Evolutionary conservation across 1,284 basidiomycete genomes (phyloP).

Genomic region (Puccinia hordei): DNA sequence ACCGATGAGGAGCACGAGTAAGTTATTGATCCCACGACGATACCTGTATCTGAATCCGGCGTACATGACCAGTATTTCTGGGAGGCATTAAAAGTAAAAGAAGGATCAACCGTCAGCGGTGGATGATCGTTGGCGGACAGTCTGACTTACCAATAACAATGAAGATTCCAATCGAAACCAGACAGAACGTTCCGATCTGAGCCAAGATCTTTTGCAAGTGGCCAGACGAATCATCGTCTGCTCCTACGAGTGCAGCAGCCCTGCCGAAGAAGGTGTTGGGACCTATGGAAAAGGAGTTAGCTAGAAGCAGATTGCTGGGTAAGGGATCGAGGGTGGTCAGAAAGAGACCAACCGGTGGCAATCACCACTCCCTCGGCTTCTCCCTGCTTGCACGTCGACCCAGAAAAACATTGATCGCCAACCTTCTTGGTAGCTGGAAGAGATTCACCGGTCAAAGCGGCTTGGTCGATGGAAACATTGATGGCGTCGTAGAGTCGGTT

Average conservation of each 20-base stretch:
- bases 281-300: slow-evolving; percentile 59
- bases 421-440: slow-evolving; percentile 78
- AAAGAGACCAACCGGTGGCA: slow-evolving; percentile 70
- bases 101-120: slow-evolving; percentile 65
- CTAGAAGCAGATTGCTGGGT: not conserved
- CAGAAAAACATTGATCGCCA: slow-evolving; percentile 67
- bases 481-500: slow-evolving; percentile 42
- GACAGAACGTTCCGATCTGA: slow-evolving; percentile 91
- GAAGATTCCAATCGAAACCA: slow-evolving; percentile 72
- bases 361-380: slow-evolving; percentile 97
- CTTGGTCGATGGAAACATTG: slow-evolving; percentile 71
- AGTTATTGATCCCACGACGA: slow-evolving; percentile 91
- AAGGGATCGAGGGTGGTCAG: too few relatives aligned
- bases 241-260: slow-evolving; percentile 90
- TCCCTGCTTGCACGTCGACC: slow-evolving; percentile 95
- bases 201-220: slow-evolving; percentile 68
- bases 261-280: slow-evolving; percentile 67
- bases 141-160: slow-evolving; percentile 52
- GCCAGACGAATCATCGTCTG: slow-evolving; percentile 92
- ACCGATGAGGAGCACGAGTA: slow-evolving; percentile 94
- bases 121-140: slow-evolving; percentile 56
- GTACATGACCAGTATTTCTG: slow-evolving; percentile 85
- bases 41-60: slow-evolving; percentile 83
- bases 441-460: slow-evolving; percentile 93
- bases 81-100: slow-evolving; percentile 68